Percentiles rank a stretch among this genome's conserved stretches.
Conservation (phyloP, 1,284 basidiomycete species). For the Psilocybe mexicana region DNA sequence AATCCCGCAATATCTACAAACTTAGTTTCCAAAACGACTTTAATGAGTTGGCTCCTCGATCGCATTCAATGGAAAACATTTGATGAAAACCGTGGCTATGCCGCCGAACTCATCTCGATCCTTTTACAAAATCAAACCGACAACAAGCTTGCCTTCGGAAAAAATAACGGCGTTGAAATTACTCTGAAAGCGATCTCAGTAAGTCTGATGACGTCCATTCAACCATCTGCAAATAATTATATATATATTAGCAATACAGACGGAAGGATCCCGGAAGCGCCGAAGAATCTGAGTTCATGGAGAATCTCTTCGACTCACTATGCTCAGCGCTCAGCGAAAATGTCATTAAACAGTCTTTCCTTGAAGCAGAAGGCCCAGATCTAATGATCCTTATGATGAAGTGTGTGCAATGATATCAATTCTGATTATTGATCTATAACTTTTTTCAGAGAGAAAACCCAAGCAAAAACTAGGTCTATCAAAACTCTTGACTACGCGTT, state of each 20-base stretch:
- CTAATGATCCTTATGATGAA: conserved; percentile 97
- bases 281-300: conserved; percentile 97
- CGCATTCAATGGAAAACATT: conserved; percentile 75
- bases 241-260: conserved; percentile 73
- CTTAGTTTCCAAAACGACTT: conserved; percentile 72
- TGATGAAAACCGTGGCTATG: conserved; percentile 86
- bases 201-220: conserved; percentile 34
- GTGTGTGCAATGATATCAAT: conserved; percentile 43
- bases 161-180: conserved; percentile 78
- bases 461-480: conserved; percentile 79
- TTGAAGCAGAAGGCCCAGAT: conserved; percentile 92
- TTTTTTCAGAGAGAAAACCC: conserved; percentile 71
- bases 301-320: conserved; percentile 90
- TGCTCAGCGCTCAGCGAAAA: conserved; percentile 81
- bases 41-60: conserved; percentile 80
- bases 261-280: conserved; percentile 78
- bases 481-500: conserved; percentile 92
- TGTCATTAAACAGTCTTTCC: conserved; percentile 78
- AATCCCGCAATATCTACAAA: conserved; percentile 72
- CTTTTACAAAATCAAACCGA: conserved; percentile 73
- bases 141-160: conserved; percentile 67
- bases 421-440: neutral
- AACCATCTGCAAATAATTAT: neutral
- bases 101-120: conserved; percentile 88
- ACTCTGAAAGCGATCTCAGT: conserved; percentile 83